Base-by-base conservation (phyloP, 164 flowering plant species). In the Sedum album region DNA sequence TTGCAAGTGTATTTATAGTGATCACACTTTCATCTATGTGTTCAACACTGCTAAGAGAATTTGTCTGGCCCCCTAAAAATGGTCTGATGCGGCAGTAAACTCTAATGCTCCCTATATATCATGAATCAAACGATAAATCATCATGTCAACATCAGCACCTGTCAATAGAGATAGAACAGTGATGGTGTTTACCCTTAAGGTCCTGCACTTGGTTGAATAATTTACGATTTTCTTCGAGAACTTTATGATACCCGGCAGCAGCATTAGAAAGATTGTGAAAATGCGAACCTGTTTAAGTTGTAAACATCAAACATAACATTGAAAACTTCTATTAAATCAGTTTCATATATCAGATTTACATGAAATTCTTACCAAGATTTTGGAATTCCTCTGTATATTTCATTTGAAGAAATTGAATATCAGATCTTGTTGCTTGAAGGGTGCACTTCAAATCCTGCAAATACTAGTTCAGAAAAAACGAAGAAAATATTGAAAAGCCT, bases 11-110 rank as follows among this genome's bases (percentile, higher is more conserved):
- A 69, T 69, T 75, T 48, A 95, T 82, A 11, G 87, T 80, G 41
- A 95, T 88, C 23, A 55, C 83, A 60, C 97, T 98, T 68, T 90
- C 97, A 69, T 89, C 96, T 66, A 92, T 88, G 66, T 78, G 70
- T 70, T 81, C 90, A 63, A 95, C 91, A 21, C 78, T 72, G 77
- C 88, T 92, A 44, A 80, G 36, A 70, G 75, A 69, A 71, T 73
- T 83, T 68, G 84, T 60, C 70, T 87, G 89, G 35, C 88, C 90
- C 36, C 82, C 76, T 69, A 89, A 78, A 79, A 88, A 92, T 39
- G 99, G 99, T 76, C 99, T 83, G 31, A 95, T 91, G 31, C 99
- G 88, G 66, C 99, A 95, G 69, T 95, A 95, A 35, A 95, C 99
- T 70, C 99, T 81, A 67, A 95, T 95, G 74, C 88, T 92, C 73